Conservation (phyloP, 192 early-diverging fungal genomes). For the Gorgonomyces haynaldii region DNA sequence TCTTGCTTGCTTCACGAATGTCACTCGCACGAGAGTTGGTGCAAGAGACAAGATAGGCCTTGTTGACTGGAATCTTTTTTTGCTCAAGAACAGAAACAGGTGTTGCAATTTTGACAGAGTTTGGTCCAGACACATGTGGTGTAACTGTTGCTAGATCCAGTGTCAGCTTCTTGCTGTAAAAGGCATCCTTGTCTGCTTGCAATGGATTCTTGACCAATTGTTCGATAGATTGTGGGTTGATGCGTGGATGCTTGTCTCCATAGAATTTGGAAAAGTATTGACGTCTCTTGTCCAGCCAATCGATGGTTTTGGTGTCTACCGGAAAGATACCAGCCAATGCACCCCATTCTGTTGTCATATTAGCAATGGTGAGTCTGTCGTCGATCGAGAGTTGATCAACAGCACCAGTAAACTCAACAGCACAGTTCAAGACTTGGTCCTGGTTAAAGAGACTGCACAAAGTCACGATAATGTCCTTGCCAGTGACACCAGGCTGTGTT, state of each 20-base stretch:
- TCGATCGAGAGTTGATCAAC: constrained; percentile 61
- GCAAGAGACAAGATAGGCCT: constrained; percentile 95
- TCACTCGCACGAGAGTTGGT: constrained; percentile 88
- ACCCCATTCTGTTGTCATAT: constrained; percentile 99
- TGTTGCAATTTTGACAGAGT: constrained; percentile 88
- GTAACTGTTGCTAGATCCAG: constrained; percentile 79
- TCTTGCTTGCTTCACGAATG: constrained; percentile 74
- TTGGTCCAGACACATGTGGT: constrained; percentile 87
- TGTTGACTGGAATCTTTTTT: constrained; percentile 72
- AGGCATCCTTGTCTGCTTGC: constrained; percentile 37
- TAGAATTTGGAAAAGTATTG: constrained; percentile 21
- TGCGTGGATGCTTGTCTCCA: constrained; percentile 23
- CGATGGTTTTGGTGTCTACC: constrained; percentile 67
- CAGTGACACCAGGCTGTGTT: constrained; percentile 69
- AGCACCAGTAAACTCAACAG: constrained; percentile 86
- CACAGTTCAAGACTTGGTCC: constrained; percentile 93
- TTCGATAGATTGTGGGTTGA: constrained; percentile 28
- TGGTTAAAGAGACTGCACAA: constrained; percentile 85
- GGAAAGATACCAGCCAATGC: constrained; percentile 94
- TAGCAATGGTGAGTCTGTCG: constrained; percentile 90
- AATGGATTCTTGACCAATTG: constrained; percentile 14
- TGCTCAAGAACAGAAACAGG: constrained; percentile 63
- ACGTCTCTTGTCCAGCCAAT: constrained; percentile 56
- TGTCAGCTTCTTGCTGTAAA: constrained; percentile 74
- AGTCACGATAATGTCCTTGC: constrained; percentile 94